Conservation (phyloP, 1,284 basidiomycete species). For the Hymenochaete sp. region DNA sequence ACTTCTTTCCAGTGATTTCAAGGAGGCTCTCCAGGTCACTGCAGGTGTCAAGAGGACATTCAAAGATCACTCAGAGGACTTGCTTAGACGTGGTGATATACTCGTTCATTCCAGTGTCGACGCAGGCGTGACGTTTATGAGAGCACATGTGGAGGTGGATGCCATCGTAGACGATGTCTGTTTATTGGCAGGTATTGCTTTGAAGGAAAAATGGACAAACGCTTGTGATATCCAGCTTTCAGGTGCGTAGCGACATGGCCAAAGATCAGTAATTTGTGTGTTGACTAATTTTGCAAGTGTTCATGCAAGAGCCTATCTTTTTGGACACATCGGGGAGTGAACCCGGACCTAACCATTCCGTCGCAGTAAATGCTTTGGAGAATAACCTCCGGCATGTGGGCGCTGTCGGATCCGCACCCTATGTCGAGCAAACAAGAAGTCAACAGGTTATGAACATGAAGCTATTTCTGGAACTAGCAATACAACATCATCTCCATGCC, state of each 20-base stretch:
- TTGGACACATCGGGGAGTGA: conserved; percentile 25
- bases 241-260: conserved; percentile 29
- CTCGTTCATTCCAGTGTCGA: conserved; percentile 49
- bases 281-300: conserved; percentile 33
- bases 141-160: conserved; percentile 61
- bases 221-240: conserved; percentile 49
- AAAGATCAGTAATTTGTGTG: background rate
- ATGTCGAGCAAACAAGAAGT: conserved; percentile 43
- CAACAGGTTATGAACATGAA: conserved; percentile 45
- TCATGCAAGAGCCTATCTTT: conserved; percentile 56
- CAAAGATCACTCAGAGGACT: conserved; percentile 33
- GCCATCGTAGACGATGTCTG: conserved; percentile 40
- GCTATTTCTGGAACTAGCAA: conserved; percentile 42
- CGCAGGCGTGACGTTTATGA: conserved; percentile 52
- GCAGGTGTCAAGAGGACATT: conserved; percentile 42
- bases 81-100: conserved; percentile 42
- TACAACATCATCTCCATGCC: conserved; percentile 32
- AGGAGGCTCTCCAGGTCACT: conserved; percentile 47
- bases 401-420: conserved; percentile 54
- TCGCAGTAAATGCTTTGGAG: conserved; percentile 34
- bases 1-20: conserved; percentile 36
- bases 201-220: conserved; percentile 37
- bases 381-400: conserved; percentile 27
- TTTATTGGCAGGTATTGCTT: conserved; percentile 39
- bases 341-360: conserved; percentile 36